Evolutionary conservation across 768 basidiomycete species (phyloP).

Genomic region (Calocybe gangraenosa): DNA sequence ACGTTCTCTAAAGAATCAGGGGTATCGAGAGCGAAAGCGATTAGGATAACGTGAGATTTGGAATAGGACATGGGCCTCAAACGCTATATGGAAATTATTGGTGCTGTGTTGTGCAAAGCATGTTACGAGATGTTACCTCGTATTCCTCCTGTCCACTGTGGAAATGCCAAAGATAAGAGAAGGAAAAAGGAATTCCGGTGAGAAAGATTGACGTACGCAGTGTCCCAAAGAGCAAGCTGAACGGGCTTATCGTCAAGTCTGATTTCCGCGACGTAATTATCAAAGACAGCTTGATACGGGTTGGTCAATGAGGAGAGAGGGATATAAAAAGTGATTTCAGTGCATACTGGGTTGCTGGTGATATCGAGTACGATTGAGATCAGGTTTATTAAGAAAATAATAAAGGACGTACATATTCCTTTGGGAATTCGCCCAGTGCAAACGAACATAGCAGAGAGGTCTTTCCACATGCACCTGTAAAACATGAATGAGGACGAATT

Average conservation of each 20-base stretch:
- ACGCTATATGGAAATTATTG: constrained; percentile 44
- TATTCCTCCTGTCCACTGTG: constrained; percentile 96
- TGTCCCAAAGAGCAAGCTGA: constrained; percentile 97
- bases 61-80: constrained; percentile 96
- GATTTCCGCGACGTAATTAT: constrained; percentile 99
- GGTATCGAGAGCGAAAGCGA: constrained; percentile 94
- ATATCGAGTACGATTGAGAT: neutral
- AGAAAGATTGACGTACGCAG: constrained; percentile 69
- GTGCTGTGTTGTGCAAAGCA: neutral
- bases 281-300: constrained; percentile 74
- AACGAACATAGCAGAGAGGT: constrained; percentile 89
- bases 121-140: constrained; percentile 51
- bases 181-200: constrained; percentile 9
- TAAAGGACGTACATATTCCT: constrained; percentile 77
- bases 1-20: constrained; percentile 98
- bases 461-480: constrained; percentile 90
- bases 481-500: constrained; percentile 17
- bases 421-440: constrained; percentile 91
- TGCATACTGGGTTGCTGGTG: constrained; percentile 55
- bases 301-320: constrained; percentile 10
- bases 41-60: constrained; percentile 97
- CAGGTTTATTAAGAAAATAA: constrained; percentile 1
- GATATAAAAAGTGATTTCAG: neutral
- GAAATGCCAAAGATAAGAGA: constrained; percentile 9
- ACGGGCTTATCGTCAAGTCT: constrained; percentile 96